These are phyloP conservation scores for Thamnidium elegans DNA, from an alignment of 192 early-diverging fungal species.

Conservation along the genomic window DNA sequence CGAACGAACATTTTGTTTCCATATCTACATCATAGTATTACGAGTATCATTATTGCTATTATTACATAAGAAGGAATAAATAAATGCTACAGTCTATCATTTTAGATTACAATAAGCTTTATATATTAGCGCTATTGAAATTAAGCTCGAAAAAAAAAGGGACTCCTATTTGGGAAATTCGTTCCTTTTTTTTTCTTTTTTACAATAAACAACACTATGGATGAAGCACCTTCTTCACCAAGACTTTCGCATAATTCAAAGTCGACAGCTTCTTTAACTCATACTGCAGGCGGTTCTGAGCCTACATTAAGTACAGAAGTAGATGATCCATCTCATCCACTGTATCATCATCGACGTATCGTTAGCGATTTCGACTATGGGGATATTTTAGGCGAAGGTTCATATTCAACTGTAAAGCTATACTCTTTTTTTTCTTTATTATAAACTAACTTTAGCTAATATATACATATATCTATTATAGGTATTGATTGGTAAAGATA, in stretches of 20 bases:
- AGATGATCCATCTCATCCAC: slow-evolving; percentile 34
- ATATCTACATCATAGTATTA: too few species aligned
- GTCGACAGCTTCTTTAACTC: slow-evolving; percentile 5
- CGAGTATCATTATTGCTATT: too few species aligned
- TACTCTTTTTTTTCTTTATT: not conserved
- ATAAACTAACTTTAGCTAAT: not conserved
- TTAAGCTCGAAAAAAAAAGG: too few species aligned
- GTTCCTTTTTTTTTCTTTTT: too few species aligned
- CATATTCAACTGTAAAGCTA: slow-evolving; percentile 81
- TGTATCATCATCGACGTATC: slow-evolving; percentile 59
- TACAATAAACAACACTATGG: too few species aligned
- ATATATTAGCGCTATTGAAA: too few species aligned
- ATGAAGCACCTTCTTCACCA: slow-evolving; percentile 3
- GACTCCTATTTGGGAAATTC: not conserved
- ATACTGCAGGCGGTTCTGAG: not conserved
- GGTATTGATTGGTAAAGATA: slow-evolving; percentile 79
- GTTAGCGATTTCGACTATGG: slow-evolving; percentile 87
- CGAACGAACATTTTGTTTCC: too few species aligned
- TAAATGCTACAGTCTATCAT: too few species aligned
- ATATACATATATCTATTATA: not conserved
- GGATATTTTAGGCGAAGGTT: slow-evolving; percentile 85
- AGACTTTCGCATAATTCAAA: not conserved
- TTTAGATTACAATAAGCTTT: too few species aligned
- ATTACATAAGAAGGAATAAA: too few species aligned
- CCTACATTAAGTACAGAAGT: slow-evolving; percentile 17